Base-by-base conservation (phyloP, 2,329 filamentous ascomycete genomes). In the Monilinia aucupariae region DNA sequence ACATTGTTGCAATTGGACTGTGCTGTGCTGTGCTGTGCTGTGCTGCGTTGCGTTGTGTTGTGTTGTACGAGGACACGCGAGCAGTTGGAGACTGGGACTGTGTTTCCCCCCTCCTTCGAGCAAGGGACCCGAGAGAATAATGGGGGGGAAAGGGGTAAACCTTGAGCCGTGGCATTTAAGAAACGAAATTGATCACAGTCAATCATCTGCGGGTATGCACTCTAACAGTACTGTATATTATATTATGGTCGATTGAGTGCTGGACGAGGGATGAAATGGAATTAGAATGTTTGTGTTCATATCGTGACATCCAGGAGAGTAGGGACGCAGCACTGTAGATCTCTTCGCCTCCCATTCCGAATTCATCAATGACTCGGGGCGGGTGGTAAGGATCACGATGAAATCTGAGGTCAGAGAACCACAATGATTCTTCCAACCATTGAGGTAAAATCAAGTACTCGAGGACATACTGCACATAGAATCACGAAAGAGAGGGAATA, bases 161-260 rank as follows among this genome's bases (percentile, higher is more conserved):
- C 12, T 60, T 52, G 58, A 60, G 47, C 41, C 34, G 58, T 52
- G 58, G 20, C 30, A 15, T 56, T 22, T 15, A 41, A 47, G 43
- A 56, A 22, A 9, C 10, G 27, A 45, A 15, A 56, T 45, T 55
- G 39, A 55, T 32, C 53, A 55, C 25, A 45, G 25, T 43, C 39
- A 55, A 55, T 45, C 12, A n/a, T n/a, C 32, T 55, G 53, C 45
- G 52, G 52, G 52, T 37, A 25, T 47, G 52, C 13, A 20, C 10
- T 3, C 13, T 27, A 13, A 59, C 37, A 49, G 37, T 8, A 32
- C 4, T 13, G 37, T 49, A n/a, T 49, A 30, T 50, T 27, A 32
- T 59, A 50, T 17, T 15, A 4, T 39, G 13, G 5, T 12, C 12
- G 15, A 39, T 39, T 39, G 37, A 39, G 37, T 3, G 15, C 4